These are phyloP conservation scores for Uromyces viciae-fabae DNA, from an alignment of 1,284 basidiomycete species.

Conservation along the genomic window DNA sequence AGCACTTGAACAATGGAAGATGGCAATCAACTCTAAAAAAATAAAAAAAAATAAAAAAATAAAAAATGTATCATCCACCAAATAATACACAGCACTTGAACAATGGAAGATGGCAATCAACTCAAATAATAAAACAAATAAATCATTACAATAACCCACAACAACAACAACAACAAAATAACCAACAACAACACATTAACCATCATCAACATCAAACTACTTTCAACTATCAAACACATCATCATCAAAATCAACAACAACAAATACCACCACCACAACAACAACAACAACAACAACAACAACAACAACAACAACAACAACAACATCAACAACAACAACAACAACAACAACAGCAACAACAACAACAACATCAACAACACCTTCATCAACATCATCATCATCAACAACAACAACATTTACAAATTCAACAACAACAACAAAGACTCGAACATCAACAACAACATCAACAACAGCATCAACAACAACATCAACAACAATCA, in stretches of 20 bases:
- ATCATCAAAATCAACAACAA: background rate
- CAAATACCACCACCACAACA: background rate
- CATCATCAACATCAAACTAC: background rate
- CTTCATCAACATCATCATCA: constrained; percentile 27
- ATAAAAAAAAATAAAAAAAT: background rate
- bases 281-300: constrained; percentile 27
- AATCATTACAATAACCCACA: constrained; percentile 1
- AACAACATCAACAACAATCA: constrained; percentile 31
- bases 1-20: background rate
- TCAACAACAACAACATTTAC: constrained; percentile 16
- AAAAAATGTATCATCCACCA: constrained; percentile 20
- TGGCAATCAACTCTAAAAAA: background rate
- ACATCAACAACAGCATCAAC: constrained; percentile 26
- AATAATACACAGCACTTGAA: background rate
- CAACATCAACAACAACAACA: constrained; percentile 40
- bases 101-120: constrained; percentile 27
- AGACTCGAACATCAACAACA: constrained; percentile 35
- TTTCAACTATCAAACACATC: background rate
- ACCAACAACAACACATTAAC: background rate
- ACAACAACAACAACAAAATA: constrained; percentile 2
- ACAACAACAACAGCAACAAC: constrained; percentile 4
- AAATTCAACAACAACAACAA: constrained; percentile 34
- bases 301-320: constrained; percentile 11
- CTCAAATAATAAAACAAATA: constrained; percentile 31
- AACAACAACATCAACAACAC: constrained; percentile 43